Conservation (phyloP, 2,329 filamentous ascomycete species). For the Curvularia sp. region DNA sequence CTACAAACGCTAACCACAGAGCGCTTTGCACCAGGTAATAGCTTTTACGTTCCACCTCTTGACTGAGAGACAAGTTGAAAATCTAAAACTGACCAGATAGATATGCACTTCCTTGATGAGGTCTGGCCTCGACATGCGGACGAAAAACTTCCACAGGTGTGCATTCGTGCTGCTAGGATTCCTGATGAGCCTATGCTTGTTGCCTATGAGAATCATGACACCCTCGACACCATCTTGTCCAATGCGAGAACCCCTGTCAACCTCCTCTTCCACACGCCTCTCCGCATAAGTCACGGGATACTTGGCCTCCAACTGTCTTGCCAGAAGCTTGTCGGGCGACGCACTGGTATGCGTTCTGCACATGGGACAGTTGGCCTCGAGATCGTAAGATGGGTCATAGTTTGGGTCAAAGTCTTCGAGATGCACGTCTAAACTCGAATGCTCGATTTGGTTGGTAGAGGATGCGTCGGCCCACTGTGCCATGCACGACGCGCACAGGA, state of each 20-base stretch:
- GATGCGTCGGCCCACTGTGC: slow-evolving; percentile 56
- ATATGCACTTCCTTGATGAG: slow-evolving; percentile 56
- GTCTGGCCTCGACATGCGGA: slow-evolving; percentile 53
- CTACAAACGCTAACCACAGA: neutral
- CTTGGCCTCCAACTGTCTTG: slow-evolving; percentile 36
- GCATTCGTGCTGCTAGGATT: slow-evolving; percentile 39
- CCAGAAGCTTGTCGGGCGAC: slow-evolving; percentile 33
- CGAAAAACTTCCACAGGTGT: slow-evolving; percentile 59
- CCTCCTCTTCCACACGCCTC: slow-evolving; percentile 47
- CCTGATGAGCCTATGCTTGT: slow-evolving; percentile 48
- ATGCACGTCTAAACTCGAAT: slow-evolving; percentile 49
- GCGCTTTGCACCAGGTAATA: neutral
- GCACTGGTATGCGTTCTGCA: slow-evolving; percentile 54
- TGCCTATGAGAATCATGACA: slow-evolving; percentile 56
- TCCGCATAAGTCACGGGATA: slow-evolving; percentile 51
- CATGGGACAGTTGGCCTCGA: slow-evolving; percentile 57
- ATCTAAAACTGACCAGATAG: slow-evolving; percentile 24
- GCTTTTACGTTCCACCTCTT: neutral
- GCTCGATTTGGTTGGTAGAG: slow-evolving; percentile 46
- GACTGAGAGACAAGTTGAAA: neutral
- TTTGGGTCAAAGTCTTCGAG: slow-evolving; percentile 51
- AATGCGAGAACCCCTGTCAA: slow-evolving; percentile 31
- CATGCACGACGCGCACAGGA: slow-evolving; percentile 57
- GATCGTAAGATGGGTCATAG: slow-evolving; percentile 37
- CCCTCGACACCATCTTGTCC: slow-evolving; percentile 47